Evolutionary conservation across 495 filamentous ascomycete species (phyloP).

Genomic region (Hypomontagnella monticulosa): DNA sequence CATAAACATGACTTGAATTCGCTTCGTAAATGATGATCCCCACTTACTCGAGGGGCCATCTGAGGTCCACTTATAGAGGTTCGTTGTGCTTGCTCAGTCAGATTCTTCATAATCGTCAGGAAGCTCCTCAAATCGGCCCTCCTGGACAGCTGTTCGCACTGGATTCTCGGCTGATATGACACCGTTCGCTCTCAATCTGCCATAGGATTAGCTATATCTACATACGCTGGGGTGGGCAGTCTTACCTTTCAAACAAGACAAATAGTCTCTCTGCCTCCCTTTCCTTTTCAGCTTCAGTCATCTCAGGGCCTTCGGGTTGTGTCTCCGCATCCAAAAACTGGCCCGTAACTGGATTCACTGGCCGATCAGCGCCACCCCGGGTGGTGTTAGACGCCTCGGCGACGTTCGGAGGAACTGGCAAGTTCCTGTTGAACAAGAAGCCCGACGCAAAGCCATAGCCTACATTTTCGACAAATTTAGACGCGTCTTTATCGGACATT

Average conservation of each 20-base stretch:
- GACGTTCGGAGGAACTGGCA: constrained; percentile 75
- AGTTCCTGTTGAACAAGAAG: constrained; percentile 81
- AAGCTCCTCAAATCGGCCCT: constrained; percentile 84
- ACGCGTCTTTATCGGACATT: constrained; percentile 78
- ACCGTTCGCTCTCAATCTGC: constrained; percentile 82
- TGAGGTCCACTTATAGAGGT: neutral
- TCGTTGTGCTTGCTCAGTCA: constrained; percentile 34
- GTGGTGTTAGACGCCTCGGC: constrained; percentile 63
- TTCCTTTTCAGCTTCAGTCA: constrained; percentile 93
- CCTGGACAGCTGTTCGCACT: constrained; percentile 74
- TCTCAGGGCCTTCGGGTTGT: constrained; percentile 65
- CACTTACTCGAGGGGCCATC: neutral
- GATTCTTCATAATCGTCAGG: constrained; percentile 53
- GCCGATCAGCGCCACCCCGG: constrained; percentile 40
- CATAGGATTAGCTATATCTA: constrained; percentile 4
- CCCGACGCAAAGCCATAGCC: constrained; percentile 94
- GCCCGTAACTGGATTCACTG: constrained; percentile 88
- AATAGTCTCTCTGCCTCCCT: constrained; percentile 92
- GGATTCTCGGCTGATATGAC: constrained; percentile 88
- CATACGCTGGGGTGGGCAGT: neutral
- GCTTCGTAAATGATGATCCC: too few relatives aligned
- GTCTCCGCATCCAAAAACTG: constrained; percentile 80
- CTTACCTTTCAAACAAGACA: constrained; percentile 91
- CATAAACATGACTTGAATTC: too few relatives aligned
- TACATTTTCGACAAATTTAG: constrained; percentile 78